Percentiles rank a stretch among this genome's conserved stretches.
phyloP scores from a whole-genome alignment of 1,139 yeast species.

The Nakaseomyces delphensis region DNA sequence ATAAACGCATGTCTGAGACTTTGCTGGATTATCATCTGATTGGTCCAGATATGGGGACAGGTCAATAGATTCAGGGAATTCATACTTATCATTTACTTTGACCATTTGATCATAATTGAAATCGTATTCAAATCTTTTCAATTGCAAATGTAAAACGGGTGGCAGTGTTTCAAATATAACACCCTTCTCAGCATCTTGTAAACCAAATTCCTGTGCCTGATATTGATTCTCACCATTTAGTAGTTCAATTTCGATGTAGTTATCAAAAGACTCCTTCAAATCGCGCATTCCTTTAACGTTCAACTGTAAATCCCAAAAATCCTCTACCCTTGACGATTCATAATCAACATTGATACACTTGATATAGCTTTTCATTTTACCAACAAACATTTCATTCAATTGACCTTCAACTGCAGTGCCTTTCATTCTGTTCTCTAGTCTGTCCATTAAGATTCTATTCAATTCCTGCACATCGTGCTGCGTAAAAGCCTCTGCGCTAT shows the following conservation, averaged over 20 bases:
- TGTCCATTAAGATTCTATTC: slow-evolving; percentile 91
- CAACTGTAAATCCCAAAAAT: slow-evolving; percentile 95
- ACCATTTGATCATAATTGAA: slow-evolving; percentile 82
- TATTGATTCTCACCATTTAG: slow-evolving; percentile 93
- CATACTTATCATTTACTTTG: slow-evolving; percentile 86
- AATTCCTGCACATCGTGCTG: slow-evolving; percentile 98
- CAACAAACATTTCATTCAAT: slow-evolving; percentile 79
- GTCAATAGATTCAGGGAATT: slow-evolving; percentile 79
- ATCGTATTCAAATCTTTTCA: slow-evolving; percentile 91
- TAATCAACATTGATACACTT: slow-evolving; percentile 92
- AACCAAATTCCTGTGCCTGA: slow-evolving; percentile 84
- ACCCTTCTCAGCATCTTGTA: slow-evolving; percentile 95
- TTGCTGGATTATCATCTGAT: slow-evolving; percentile 9
- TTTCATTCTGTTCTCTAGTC: slow-evolving; percentile 84
- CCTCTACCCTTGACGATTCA: slow-evolving; percentile 87
- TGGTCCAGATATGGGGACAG: slow-evolving; percentile 56
- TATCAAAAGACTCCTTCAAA: slow-evolving; percentile 67
- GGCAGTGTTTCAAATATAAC: slow-evolving; percentile 89
- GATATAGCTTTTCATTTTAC: slow-evolving; percentile 91
- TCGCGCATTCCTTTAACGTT: slow-evolving; percentile 79
- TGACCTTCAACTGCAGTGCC: slow-evolving; percentile 77
- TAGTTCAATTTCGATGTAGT: slow-evolving; percentile 82
- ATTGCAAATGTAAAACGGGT: slow-evolving; percentile 83
- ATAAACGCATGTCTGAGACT: slow-evolving; percentile 61
- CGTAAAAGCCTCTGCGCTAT: slow-evolving; percentile 86